Percentiles rank a stretch among this genome's conserved stretches.
These are phyloP conservation scores for Claviceps digitariae DNA, from an alignment of 2,329 filamentous ascomycete genomes.

Conservation along the genomic window DNA sequence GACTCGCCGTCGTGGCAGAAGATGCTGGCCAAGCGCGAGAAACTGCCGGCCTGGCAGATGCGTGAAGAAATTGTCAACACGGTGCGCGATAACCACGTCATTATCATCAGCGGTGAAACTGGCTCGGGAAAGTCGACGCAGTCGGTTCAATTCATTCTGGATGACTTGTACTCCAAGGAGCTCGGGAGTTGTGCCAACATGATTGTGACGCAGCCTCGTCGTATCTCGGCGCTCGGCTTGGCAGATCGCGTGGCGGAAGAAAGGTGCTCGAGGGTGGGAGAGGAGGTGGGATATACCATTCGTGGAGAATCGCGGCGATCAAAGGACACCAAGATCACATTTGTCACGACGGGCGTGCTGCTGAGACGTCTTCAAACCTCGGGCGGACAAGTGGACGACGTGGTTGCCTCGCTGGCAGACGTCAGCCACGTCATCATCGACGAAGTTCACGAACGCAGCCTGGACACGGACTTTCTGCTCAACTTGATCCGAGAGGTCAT, in stretches of 20 bases:
- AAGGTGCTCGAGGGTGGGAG: conserved; percentile 65
- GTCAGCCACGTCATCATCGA: conserved; percentile 93
- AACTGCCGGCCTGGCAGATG: conserved; percentile 77
- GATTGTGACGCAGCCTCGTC: conserved; percentile 85
- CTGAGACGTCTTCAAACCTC: conserved; percentile 84
- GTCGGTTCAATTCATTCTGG: conserved; percentile 88
- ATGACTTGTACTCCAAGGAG: conserved; percentile 68
- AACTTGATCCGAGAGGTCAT: conserved; percentile 77
- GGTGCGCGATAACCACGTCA: conserved; percentile 69
- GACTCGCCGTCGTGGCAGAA: conserved; percentile 49
- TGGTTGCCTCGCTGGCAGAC: conserved; percentile 69
- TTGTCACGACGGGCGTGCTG: conserved; percentile 90
- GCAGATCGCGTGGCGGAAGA: conserved; percentile 93
- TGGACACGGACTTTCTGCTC: conserved; percentile 89
- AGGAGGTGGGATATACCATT: conserved; percentile 85
- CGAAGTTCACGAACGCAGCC: conserved; percentile 87
- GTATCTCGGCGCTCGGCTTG: conserved; percentile 86
- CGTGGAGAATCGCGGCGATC: conserved; percentile 74
- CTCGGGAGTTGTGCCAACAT: conserved; percentile 75
- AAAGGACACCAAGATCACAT: conserved; percentile 72
- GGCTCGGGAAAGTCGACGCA: conserved; percentile 96
- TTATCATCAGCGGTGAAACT: conserved; percentile 93
- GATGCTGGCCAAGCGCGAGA: conserved; percentile 61
- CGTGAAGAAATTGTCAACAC: conserved; percentile 63
- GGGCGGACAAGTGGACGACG: conserved; percentile 64